phyloP scores from a whole-genome alignment of 2,329 filamentous ascomycete species.

The Magnaporthiopsis incrustans region DNA sequence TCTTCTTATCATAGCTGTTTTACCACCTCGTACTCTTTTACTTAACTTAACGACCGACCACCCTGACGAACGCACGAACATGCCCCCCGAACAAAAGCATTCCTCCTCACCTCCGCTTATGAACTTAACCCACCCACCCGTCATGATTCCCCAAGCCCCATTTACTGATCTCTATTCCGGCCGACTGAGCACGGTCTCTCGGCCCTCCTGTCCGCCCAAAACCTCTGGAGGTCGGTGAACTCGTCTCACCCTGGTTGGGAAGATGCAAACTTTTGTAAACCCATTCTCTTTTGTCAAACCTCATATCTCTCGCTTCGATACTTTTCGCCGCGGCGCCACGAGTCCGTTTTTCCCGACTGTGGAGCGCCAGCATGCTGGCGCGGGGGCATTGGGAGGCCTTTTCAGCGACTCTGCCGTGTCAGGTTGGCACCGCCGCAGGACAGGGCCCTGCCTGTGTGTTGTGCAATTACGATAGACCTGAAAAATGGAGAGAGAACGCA shows the following conservation, averaged over 20 bases:
- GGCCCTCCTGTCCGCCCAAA: neutral
- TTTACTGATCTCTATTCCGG: neutral
- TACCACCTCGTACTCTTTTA: neutral
- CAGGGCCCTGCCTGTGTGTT: neutral
- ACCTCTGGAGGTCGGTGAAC: neutral
- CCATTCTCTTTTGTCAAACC: neutral
- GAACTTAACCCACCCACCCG: neutral
- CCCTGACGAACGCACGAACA: neutral
- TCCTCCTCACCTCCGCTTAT: neutral
- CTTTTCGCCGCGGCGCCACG: too few relatives aligned
- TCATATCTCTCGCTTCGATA: neutral
- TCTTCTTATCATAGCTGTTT: neutral
- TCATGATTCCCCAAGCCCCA: neutral
- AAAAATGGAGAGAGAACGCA: neutral
- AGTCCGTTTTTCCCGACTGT: neutral
- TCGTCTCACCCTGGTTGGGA: neutral
- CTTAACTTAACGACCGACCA: constrained; percentile 6
- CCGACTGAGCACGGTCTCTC: neutral
- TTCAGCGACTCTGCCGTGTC: neutral
- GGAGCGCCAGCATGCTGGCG: neutral
- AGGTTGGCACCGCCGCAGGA: neutral
- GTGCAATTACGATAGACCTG: neutral
- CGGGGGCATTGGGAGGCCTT: neutral
- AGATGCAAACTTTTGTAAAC: neutral
- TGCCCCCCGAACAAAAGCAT: neutral